Evolutionary conservation across 2,329 filamentous ascomycete species (phyloP).

Genomic region (Fusarium udum): DNA sequence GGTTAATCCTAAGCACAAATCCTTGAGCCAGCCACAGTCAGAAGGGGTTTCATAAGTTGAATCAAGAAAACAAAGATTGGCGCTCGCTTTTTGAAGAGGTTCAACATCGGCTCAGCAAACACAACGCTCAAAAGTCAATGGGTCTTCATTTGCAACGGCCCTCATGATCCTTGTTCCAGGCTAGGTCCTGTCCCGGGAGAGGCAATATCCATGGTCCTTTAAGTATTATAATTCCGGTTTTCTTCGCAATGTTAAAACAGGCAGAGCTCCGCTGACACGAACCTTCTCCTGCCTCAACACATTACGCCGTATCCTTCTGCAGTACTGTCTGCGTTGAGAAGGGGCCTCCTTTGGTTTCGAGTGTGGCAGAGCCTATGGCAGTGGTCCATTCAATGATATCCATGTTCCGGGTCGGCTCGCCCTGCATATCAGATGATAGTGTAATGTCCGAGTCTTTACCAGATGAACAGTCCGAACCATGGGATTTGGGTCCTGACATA

Average conservation of each 20-base stretch:
- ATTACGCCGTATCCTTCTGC: conserved; percentile 3
- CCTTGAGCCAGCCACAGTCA: not conserved
- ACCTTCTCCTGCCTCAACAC: not conserved
- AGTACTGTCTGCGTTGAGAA: not conserved
- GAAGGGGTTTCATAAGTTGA: not conserved
- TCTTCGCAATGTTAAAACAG: not conserved
- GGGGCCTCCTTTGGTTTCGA: conserved; percentile 2
- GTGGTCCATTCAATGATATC: conserved; percentile 23
- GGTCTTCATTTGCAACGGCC: not conserved
- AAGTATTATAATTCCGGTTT: not conserved
- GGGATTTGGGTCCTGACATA: conserved; percentile 23
- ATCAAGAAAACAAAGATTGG: not conserved
- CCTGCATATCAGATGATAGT: conserved; percentile 6
- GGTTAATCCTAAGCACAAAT: not conserved
- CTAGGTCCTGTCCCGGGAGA: not conserved
- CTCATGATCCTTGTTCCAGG: not conserved
- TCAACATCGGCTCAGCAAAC: not conserved
- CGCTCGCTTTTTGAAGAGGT: not conserved
- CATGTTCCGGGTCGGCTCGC: conserved; percentile 2
- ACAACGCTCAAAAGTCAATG: not conserved
- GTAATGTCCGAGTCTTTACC: conserved; percentile 17
- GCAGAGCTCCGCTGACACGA: not conserved
- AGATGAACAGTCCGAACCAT: conserved; percentile 1
- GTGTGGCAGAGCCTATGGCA: not conserved
- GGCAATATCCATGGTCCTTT: conserved; percentile 1